Evolutionary conservation across 768 basidiomycete species (phyloP).

Genomic region (Leccinum aurantiacum): DNA sequence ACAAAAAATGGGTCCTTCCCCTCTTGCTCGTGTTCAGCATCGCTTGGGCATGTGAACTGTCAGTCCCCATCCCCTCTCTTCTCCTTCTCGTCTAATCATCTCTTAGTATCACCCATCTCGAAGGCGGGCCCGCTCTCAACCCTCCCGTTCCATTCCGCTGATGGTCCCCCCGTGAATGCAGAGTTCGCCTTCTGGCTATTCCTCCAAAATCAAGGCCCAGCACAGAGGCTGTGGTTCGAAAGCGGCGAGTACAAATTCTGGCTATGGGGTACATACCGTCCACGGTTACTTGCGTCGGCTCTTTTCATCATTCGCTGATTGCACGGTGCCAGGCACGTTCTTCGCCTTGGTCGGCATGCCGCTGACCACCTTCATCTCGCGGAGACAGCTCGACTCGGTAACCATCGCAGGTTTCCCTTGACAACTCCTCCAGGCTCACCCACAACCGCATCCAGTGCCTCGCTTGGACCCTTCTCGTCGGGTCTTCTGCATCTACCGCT

Average conservation of each 20-base stretch:
- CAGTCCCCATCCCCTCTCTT: conserved; percentile 5
- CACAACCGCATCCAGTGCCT: conserved; percentile 47
- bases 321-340: conserved; percentile 51
- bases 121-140: conserved; percentile 43
- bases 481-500: conserved; percentile 60
- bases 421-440: conserved; percentile 14
- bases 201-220: conserved; percentile 72
- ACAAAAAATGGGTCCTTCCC: conserved; percentile 60
- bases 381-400: conserved; percentile 60
- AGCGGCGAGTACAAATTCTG: conserved; percentile 78
- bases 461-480: conserved; percentile 75
- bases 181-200: conserved; percentile 85
- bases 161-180: conserved; percentile 24
- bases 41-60: conserved; percentile 81
- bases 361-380: conserved; percentile 58
- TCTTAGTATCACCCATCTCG: conserved; percentile 72
- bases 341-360: conserved; percentile 72
- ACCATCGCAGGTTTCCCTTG: conserved; percentile 1
- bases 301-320: conserved; percentile 7
- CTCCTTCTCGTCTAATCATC: conserved; percentile 4
- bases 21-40: conserved; percentile 69
- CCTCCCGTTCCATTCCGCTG: too few species aligned
- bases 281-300: neutral
- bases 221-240: conserved; percentile 72
- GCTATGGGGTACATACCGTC: conserved; percentile 52